phyloP scores from a whole-genome alignment of 2,329 filamentous ascomycete species.

The Aspergillus neoniger region DNA sequence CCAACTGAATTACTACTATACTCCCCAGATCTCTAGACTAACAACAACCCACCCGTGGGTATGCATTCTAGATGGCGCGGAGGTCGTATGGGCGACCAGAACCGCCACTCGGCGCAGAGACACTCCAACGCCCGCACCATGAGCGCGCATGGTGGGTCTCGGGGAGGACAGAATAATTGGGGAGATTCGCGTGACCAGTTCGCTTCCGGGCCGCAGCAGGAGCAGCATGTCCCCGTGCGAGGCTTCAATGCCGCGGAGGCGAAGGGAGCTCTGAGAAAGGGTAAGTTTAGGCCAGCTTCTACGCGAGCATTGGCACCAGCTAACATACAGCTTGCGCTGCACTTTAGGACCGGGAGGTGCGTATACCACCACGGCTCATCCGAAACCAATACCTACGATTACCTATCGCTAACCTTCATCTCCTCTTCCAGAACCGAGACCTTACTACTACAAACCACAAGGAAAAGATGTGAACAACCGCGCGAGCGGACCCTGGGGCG shows the following conservation, averaged over 20 bases:
- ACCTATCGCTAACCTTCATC: slow-evolving; percentile 6
- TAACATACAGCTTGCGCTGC: not conserved
- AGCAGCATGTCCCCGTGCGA: slow-evolving; percentile 46
- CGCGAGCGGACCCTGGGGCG: slow-evolving; percentile 45
- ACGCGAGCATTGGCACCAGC: not conserved
- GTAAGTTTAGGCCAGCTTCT: slow-evolving; percentile 26
- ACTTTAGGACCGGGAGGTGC: slow-evolving; percentile 35
- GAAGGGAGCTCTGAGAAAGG: slow-evolving; percentile 44
- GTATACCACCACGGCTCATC: too few species aligned
- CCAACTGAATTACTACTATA: not conserved
- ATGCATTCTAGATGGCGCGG: slow-evolving; percentile 40
- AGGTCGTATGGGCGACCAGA: slow-evolving; percentile 40
- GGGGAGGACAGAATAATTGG: slow-evolving; percentile 35
- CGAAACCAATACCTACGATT: too few species aligned
- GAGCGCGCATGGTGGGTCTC: slow-evolving; percentile 36
- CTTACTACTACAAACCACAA: slow-evolving; percentile 42
- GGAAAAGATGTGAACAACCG: slow-evolving; percentile 41
- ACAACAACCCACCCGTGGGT: not conserved
- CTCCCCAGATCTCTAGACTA: not conserved
- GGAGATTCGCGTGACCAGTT: slow-evolving; percentile 27
- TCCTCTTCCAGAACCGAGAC: slow-evolving; percentile 32
- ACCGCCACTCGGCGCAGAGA: slow-evolving; percentile 41
- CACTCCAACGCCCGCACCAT: slow-evolving; percentile 35
- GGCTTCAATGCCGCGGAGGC: slow-evolving; percentile 48
- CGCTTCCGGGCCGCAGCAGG: slow-evolving; percentile 27